Evolutionary conservation across 2,329 filamentous ascomycete species (phyloP).

Genomic region (Aspergillus ibericus): DNA sequence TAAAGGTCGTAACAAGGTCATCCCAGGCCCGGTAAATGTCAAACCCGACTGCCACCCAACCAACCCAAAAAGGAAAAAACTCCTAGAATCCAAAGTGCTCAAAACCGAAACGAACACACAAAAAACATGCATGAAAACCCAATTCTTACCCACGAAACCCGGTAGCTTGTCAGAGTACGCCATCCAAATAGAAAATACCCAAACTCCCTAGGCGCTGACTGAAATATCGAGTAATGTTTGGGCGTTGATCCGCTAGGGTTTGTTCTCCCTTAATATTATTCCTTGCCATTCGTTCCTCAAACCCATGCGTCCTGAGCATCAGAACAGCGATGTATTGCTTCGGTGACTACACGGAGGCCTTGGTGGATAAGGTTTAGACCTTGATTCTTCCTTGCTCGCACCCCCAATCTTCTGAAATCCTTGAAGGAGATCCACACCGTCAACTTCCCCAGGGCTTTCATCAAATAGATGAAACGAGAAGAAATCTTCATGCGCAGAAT

Average conservation of each 20-base stretch:
- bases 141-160: background rate
- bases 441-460: slow-evolving; percentile 44
- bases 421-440: slow-evolving; percentile 48
- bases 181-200: background rate
- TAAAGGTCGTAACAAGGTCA: slow-evolving; percentile 39
- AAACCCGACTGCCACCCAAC: slow-evolving; percentile 27
- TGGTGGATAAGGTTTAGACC: slow-evolving; percentile 29
- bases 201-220: background rate
- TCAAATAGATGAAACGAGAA: slow-evolving; percentile 52
- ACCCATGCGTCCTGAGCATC: slow-evolving; percentile 2
- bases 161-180: background rate
- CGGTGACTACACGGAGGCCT: slow-evolving; percentile 34
- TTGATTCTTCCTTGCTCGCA: slow-evolving; percentile 35
- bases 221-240: background rate
- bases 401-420: slow-evolving; percentile 51
- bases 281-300: background rate
- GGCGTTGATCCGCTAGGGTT: background rate
- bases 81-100: slow-evolving; percentile 26
- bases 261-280: background rate
- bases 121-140: slow-evolving; percentile 5
- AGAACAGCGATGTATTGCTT: slow-evolving; percentile 38
- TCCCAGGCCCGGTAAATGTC: slow-evolving; percentile 28
- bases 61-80: slow-evolving; percentile 28
- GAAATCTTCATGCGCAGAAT: slow-evolving; percentile 45
- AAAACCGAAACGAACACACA: slow-evolving; percentile 12